phyloP scores from a whole-genome alignment of 306 rosid genomes.

The Gastrolobium villosum region DNA sequence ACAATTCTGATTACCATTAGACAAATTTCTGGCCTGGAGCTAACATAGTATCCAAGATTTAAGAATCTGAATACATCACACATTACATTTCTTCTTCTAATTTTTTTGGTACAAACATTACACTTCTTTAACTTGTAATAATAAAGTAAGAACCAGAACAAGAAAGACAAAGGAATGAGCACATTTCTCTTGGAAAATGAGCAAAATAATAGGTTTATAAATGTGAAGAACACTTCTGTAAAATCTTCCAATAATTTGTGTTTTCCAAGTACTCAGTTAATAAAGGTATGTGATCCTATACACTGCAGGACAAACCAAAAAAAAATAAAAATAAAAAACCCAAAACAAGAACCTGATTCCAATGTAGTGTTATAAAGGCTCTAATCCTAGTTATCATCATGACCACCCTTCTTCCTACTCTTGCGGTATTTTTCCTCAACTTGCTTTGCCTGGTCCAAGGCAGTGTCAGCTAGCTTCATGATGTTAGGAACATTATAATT shows the following conservation, averaged over 20 bases:
- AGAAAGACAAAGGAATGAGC: constrained; percentile 9
- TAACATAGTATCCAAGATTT: constrained; percentile 28
- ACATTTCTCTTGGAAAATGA: background rate
- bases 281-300: constrained; percentile 10
- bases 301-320: constrained; percentile 3
- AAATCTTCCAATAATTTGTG: constrained; percentile 5
- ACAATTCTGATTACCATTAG: constrained; percentile 6
- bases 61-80: background rate
- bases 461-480: constrained; percentile 62
- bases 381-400: constrained; percentile 41
- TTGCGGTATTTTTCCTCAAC: constrained; percentile 71
- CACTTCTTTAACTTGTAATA: background rate
- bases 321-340: background rate
- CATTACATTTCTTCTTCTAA: background rate
- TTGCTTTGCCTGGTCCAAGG: constrained; percentile 55
- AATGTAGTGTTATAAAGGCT: background rate
- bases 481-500: constrained; percentile 80
- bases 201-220: background rate
- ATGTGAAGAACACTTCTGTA: constrained; percentile 24
- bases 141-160: background rate
- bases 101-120: no score
- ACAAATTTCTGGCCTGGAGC: constrained; percentile 8
- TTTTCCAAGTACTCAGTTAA: background rate
- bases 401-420: constrained; percentile 55
- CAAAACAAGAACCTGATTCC: constrained; percentile 49